Evolutionary conservation across 805 yeast species (phyloP).

Genomic region (Saccharomycopsis schoenii): DNA sequence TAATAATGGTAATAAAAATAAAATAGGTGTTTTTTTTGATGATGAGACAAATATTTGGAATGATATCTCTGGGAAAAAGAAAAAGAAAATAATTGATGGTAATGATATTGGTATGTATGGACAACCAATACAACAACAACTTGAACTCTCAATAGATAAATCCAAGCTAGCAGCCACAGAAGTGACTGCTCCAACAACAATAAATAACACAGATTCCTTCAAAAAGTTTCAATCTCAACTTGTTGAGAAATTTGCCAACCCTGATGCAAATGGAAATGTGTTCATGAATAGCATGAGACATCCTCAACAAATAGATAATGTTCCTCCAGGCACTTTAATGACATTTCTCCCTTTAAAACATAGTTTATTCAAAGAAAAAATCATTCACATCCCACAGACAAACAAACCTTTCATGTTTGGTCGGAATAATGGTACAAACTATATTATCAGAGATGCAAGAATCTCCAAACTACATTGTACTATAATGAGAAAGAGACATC

Average conservation of each 20-base stretch:
- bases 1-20: too few relatives aligned
- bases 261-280: not conserved
- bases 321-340: constrained; percentile 54
- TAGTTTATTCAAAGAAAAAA: constrained; percentile 34
- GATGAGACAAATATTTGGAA: not conserved
- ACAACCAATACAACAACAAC: not conserved
- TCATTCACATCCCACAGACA: constrained; percentile 57
- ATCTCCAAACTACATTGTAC: constrained; percentile 81
- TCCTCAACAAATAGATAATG: not conserved
- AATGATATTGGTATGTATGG: not conserved
- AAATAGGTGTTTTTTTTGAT: not conserved
- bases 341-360: constrained; percentile 42
- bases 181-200: constrained; percentile 13
- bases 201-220: not conserved
- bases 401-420: constrained; percentile 65
- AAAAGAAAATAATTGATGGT: not conserved
- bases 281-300: not conserved
- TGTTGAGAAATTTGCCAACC: not conserved
- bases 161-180: not conserved
- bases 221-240: not conserved
- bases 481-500: constrained; percentile 53
- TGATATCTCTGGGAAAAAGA: not conserved
- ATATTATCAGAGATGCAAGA: constrained; percentile 57
- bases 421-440: constrained; percentile 52
- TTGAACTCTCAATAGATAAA: not conserved